These are phyloP conservation scores for Pseudogymnoascus sp. DNA, from an alignment of 2,329 filamentous ascomycete genomes.

Conservation along the genomic window DNA sequence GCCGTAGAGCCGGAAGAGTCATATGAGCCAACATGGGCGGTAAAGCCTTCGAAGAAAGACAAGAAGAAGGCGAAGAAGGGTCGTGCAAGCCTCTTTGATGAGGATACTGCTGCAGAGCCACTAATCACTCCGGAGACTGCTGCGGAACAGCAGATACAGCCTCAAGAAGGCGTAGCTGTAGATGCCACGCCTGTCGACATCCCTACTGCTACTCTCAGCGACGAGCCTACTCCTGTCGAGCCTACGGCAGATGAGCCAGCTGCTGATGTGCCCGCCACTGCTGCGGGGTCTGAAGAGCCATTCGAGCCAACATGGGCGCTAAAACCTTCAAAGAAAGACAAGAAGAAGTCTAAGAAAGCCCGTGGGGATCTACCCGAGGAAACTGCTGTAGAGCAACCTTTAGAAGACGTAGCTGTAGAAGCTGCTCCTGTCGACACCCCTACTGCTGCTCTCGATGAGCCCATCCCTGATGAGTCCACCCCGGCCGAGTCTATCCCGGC, in stretches of 20 bases:
- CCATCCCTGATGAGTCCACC: neutral
- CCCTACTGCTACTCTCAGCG: neutral
- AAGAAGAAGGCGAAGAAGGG: slow-evolving; percentile 33
- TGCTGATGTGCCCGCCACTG: neutral
- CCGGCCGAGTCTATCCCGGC: neutral
- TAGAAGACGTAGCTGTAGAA: neutral
- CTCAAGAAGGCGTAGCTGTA: neutral
- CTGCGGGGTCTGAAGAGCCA: neutral
- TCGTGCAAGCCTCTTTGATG: slow-evolving; percentile 11
- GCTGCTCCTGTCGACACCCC: neutral
- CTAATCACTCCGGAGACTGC: neutral
- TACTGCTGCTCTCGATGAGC: neutral
- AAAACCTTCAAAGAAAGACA: slow-evolving; percentile 34
- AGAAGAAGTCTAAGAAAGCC: slow-evolving; percentile 32
- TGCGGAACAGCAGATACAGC: neutral
- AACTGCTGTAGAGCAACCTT: slow-evolving; percentile 4
- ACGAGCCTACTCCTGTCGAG: neutral
- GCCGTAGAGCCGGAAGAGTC: neutral
- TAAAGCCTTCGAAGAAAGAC: slow-evolving; percentile 32
- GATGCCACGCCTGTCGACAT: neutral
- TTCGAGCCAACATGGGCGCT: neutral
- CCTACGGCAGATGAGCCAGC: neutral
- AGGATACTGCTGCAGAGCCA: neutral
- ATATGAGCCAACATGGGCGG: neutral
- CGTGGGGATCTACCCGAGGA: slow-evolving; percentile 12